These are phyloP conservation scores for Austropuccinia psidii DNA, from an alignment of 1,284 basidiomycete species.

Conservation along the genomic window DNA sequence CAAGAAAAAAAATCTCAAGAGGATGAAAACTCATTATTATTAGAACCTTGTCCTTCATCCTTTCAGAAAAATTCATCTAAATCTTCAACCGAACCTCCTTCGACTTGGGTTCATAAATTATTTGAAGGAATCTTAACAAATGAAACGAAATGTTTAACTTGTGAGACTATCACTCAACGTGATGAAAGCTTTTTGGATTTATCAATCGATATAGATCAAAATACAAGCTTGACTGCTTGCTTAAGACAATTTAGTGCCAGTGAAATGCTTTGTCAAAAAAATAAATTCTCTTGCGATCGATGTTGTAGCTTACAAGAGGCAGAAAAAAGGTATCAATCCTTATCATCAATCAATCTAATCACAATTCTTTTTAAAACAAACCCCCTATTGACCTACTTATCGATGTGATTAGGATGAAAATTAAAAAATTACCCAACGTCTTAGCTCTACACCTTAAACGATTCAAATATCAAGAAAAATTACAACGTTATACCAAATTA, in stretches of 20 bases:
- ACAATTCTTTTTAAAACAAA: neutral
- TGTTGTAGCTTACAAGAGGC: conserved; percentile 96
- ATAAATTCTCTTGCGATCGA: conserved; percentile 97
- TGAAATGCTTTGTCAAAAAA: conserved; percentile 94
- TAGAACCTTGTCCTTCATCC: conserved; percentile 32
- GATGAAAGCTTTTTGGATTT: conserved; percentile 95
- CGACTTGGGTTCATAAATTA: conserved; percentile 79
- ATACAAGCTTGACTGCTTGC: conserved; percentile 89
- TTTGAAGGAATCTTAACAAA: conserved; percentile 91
- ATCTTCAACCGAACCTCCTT: conserved; percentile 48
- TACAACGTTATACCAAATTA: conserved; percentile 82
- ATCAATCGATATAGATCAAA: conserved; percentile 96
- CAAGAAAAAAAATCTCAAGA: conserved; percentile 15
- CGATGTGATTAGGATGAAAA: conserved; percentile 71
- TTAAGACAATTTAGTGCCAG: conserved; percentile 90
- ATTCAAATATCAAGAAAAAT: conserved; percentile 92
- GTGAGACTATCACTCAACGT: conserved; percentile 90
- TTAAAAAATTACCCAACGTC: conserved; percentile 88
- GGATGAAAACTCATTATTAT: neutral
- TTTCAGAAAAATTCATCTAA: conserved; percentile 46
- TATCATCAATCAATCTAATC: neutral
- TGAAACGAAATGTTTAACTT: conserved; percentile 92
- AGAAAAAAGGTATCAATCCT: conserved; percentile 67
- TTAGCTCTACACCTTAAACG: conserved; percentile 92
- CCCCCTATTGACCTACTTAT: neutral